These are phyloP conservation scores for Saccharomyces hybrid DNA, from an alignment of 1,139 yeast genomes.

Conservation along the genomic window DNA sequence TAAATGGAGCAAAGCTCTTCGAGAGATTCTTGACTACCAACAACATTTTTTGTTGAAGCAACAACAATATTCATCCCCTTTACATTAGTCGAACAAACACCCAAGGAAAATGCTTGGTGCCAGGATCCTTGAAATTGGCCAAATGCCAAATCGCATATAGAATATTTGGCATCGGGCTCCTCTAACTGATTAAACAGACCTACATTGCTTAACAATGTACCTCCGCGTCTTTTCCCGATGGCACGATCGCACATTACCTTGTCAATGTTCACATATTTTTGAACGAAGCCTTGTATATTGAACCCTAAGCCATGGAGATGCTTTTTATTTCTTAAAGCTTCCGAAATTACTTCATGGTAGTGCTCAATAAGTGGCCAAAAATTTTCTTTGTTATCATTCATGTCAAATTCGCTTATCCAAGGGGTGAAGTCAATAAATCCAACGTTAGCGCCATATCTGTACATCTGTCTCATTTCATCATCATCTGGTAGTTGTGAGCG, in stretches of 20 bases:
- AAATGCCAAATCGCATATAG: slow-evolving; percentile 4
- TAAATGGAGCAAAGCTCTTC: slow-evolving; percentile 5
- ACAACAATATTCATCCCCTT: slow-evolving; percentile 7
- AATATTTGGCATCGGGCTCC: slow-evolving; percentile 1
- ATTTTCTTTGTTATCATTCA: slow-evolving; percentile 3
- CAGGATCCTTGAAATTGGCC: background rate
- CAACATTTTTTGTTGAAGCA: slow-evolving; percentile 5
- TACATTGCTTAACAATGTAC: background rate
- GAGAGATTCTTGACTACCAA: slow-evolving; percentile 4
- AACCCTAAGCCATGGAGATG: slow-evolving; percentile 1
- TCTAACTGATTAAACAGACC: background rate
- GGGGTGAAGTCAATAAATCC: slow-evolving; percentile 8
- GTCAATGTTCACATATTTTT: background rate
- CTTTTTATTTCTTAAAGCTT: slow-evolving; percentile 3
- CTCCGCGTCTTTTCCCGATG: background rate
- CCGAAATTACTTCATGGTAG: slow-evolving; percentile 5
- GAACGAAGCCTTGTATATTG: slow-evolving; percentile 6
- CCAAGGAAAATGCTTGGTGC: slow-evolving; percentile 4
- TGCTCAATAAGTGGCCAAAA: slow-evolving; percentile 7
- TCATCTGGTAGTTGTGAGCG: slow-evolving; percentile 6
- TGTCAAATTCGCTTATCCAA: slow-evolving; percentile 7
- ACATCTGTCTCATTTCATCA: slow-evolving; percentile 2
- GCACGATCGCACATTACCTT: background rate
- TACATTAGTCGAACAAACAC: slow-evolving; percentile 8
- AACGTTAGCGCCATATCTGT: slow-evolving; percentile 8